Evolutionary conservation across 139 green algal genomes (phyloP), one percentile per base, ranked within the genome.

Genomic region (Parachlorella kessleri): DNA sequence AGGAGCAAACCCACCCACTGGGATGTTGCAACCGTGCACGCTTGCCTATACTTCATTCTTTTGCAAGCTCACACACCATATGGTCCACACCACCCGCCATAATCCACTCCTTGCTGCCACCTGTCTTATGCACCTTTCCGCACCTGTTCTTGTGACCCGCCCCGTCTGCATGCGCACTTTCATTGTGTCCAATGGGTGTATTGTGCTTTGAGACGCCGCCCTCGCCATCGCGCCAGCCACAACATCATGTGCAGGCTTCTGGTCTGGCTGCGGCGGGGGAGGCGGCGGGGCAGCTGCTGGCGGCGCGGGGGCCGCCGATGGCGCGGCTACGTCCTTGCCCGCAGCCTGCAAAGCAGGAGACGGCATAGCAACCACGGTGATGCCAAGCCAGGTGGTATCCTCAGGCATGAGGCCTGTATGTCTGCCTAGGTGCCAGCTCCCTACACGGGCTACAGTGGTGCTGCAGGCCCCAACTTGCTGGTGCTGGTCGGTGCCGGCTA

Each of bases 171-270:
- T 86, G 18, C 82, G 65, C 35, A 98, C 94, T 79, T 98, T 98
- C 33, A 98, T 86, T 6, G 94, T 98, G 81, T 98, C 94, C 32
- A 98, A 76, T 21, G 94, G 94, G 87, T 98, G 94, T 76, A 98
- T 98, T 53, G 93, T 97, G 75, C 80, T 86, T 87, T 98, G 94
- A 6, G 86, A 93, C 10, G 91, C 88, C 10, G 94, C 94, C 8
- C 94, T 86, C 7, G 94, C 94, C 24, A 97, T 81, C 0, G 94
- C 94, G 2, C 94, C 94, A 24, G 93, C 93, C 26, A 98, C 37
- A 24, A 97, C 92, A 68, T 98, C 94, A 33, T 82, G 67, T 40
- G 63, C 82, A n/a, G 82, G 84, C 74, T 72, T 80, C 39, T 24
- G 66, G 64, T 73, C 70, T 30, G 73, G 55, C 41, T 53, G 39